A percentile compares a stretch with the other conserved stretches of the same genome.
Conservation (phyloP, 495 filamentous ascomycete genomes). For the Endocarpon pusillum region DNA sequence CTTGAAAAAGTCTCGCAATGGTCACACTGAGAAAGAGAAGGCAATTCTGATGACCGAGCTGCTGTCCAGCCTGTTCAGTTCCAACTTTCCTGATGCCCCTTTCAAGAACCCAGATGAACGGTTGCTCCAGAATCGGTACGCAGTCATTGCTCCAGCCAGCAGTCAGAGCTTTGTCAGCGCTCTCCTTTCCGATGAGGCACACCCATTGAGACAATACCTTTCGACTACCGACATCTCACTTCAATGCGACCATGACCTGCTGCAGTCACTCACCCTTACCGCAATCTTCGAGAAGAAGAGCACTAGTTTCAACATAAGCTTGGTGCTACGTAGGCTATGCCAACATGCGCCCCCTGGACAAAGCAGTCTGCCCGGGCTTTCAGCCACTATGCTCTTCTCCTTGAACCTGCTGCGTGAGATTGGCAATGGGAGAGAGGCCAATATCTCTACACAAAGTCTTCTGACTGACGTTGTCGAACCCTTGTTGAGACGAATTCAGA, state of each 20-base stretch:
- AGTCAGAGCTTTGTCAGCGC: neutral
- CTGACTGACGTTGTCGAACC: neutral
- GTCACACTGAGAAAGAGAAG: neutral
- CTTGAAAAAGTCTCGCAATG: neutral
- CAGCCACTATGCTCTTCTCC: neutral
- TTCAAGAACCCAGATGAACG: neutral
- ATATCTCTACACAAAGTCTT: neutral
- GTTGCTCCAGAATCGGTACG: neutral
- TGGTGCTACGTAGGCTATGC: too few species aligned
- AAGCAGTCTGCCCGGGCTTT: neutral
- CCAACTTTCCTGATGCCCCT: neutral
- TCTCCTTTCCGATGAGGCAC: neutral
- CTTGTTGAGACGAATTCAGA: neutral
- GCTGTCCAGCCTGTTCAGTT: neutral
- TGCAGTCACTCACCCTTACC: neutral
- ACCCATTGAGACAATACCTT: neutral
- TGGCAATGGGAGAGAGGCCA: neutral
- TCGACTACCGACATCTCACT: neutral
- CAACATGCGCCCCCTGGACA: too few species aligned
- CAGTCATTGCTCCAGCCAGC: neutral
- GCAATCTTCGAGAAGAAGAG: neutral
- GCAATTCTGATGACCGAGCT: neutral
- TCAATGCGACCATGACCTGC: neutral
- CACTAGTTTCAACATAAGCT: too few species aligned
- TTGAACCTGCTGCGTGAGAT: neutral